Conservation (phyloP, 495 filamentous ascomycete genomes). For the Penicillium daleae region DNA sequence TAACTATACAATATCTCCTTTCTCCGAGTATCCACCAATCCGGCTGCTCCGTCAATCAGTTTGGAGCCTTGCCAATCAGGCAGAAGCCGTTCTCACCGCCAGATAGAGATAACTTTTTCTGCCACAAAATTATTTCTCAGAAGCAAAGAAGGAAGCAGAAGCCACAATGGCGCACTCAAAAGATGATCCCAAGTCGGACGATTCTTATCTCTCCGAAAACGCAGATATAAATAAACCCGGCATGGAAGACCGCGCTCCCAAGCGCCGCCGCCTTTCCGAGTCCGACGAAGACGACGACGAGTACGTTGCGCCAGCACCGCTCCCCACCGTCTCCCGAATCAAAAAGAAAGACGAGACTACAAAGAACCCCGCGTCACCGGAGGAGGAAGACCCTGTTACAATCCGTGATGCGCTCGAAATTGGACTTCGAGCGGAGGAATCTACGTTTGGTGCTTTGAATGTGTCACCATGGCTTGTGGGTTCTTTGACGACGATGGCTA, state of each 20-base stretch:
- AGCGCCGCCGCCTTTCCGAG: conserved; percentile 49
- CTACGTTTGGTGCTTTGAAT: conserved; percentile 73
- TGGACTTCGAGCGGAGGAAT: conserved; percentile 46
- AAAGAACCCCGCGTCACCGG: conserved; percentile 24
- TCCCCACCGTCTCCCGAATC: conserved; percentile 50
- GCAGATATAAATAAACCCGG: conserved; percentile 31
- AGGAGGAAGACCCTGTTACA: conserved; percentile 42
- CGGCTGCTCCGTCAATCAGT: too few relatives aligned
- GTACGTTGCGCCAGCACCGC: conserved; percentile 43
- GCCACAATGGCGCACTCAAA: conserved; percentile 41
- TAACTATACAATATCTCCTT: too few relatives aligned
- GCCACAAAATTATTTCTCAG: conserved; percentile 43
- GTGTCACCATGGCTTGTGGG: conserved; percentile 89
- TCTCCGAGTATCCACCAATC: too few relatives aligned
- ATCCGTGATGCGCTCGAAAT: conserved; percentile 50
- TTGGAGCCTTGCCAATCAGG: conserved; percentile 13
- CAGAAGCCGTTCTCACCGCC: conserved; percentile 25
- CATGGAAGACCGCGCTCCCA: conserved; percentile 39
- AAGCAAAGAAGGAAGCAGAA: conserved; percentile 23
- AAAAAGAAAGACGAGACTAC: conserved; percentile 44
- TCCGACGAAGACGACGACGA: conserved; percentile 45
- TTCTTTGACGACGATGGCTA: conserved; percentile 83
- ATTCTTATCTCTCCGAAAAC: conserved; percentile 27
- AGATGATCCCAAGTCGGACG: conserved; percentile 30
- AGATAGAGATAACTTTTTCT: conserved; percentile 43